Evolutionary conservation across 768 basidiomycete species (phyloP), one percentile per base, ranked within the genome.

Genomic region (Pulveroboletus sp.): DNA sequence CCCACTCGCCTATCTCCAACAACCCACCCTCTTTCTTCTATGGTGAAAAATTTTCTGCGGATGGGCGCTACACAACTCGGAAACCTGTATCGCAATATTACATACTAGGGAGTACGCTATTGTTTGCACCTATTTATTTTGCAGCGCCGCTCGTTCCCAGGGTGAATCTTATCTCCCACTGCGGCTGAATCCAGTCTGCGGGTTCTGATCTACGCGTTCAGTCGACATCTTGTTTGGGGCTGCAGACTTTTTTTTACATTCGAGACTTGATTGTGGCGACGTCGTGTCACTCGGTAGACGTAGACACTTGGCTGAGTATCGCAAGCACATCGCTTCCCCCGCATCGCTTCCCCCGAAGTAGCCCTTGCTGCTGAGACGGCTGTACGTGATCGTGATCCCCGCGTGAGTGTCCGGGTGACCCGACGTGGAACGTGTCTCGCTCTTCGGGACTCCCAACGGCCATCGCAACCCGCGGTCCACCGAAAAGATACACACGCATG

Each of bases 161-260:
- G 64, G 63, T 60, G 60, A 60, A 63, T 66, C 63, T 65, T 65
- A 67, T 60, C 65, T 65, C 61, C 56, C 63, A 57, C 59, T 51
- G 47, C 51, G 24, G 31, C 31, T 39, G 8, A 7, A 14, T 6
- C 18, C 44, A 37, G 26, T 43, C 36, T 2, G 13, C 46, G 30
- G 49, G 18, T 13, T 30, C 44, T 43, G 39, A 44, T 56, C 36
- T 47, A 32, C 47, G 21, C 21, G 21, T 21, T 4, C 21, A 21
- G 21, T 21, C 21, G 21, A 21, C 21, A 21, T 21, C 21, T 4
- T 4, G 21, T 21, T 21, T 21, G 21, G 21, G 21, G 21, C 21
- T 4, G 21, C 21, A 21, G 21, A 2, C 4, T 21, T 21, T 21
- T 21, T 21, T 21, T 21, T 21, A 21, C 21, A 21, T 21, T 2